These are phyloP conservation scores for Fusarium acutatum DNA, from an alignment of 2,329 filamentous ascomycete genomes.

Conservation along the genomic window DNA sequence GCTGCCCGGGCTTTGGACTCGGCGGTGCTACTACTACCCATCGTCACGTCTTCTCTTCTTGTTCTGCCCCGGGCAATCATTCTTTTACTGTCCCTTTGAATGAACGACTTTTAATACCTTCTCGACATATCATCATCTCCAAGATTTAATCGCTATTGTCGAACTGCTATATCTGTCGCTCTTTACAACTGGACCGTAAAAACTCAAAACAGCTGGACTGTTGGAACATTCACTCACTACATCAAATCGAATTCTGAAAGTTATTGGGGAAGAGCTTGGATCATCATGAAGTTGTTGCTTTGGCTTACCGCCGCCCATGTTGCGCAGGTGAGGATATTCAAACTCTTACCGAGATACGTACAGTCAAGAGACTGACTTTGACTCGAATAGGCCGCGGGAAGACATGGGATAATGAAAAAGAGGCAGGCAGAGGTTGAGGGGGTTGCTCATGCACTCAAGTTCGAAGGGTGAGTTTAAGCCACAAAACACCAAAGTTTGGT, in stretches of 20 bases:
- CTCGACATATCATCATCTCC: neutral
- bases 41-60: conserved; percentile 20
- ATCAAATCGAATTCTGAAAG: conserved; percentile 5
- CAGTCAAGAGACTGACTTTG: neutral
- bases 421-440: conserved; percentile 24
- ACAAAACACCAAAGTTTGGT: neutral
- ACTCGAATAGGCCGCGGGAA: conserved; percentile 29
- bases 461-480: conserved; percentile 36
- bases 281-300: conserved; percentile 23
- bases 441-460: conserved; percentile 16
- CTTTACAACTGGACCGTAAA: conserved; percentile 1
- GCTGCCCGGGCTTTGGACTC: conserved; percentile 30
- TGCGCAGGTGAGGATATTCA: conserved; percentile 25
- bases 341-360: neutral
- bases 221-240: conserved; percentile 25
- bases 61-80: conserved; percentile 36
- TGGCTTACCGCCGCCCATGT: conserved; percentile 32
- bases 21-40: neutral
- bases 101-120: conserved; percentile 6
- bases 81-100: conserved; percentile 11
- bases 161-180: conserved; percentile 6
- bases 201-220: conserved; percentile 40
- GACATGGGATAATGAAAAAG: conserved; percentile 22
- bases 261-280: neutral
- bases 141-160: neutral